phyloP scores from a whole-genome alignment of 2,329 filamentous ascomycete species.

The Coniella vitis region DNA sequence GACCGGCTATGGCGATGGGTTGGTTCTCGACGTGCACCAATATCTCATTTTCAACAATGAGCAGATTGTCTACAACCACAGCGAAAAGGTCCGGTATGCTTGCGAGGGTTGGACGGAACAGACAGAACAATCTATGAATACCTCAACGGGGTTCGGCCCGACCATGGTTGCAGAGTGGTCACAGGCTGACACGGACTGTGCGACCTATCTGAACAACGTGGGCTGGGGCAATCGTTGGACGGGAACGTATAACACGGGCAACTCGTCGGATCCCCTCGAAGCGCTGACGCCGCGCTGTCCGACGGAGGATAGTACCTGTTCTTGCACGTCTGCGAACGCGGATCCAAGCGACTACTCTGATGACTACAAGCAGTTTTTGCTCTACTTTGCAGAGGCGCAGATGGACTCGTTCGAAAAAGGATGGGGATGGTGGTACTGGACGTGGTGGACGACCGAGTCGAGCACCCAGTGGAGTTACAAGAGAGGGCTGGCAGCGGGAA shows the following conservation, averaged over 20 bases:
- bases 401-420: slow-evolving; percentile 91
- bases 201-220: slow-evolving; percentile 80
- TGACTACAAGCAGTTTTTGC: slow-evolving; percentile 77
- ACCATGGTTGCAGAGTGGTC: slow-evolving; percentile 97
- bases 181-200: slow-evolving; percentile 95
- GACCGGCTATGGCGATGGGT: slow-evolving; percentile 54
- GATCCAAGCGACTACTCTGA: slow-evolving; percentile 60
- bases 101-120: slow-evolving; percentile 84
- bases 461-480: slow-evolving; percentile 91
- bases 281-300: slow-evolving; percentile 72
- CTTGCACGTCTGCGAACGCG: slow-evolving; percentile 70
- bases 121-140: slow-evolving; percentile 64
- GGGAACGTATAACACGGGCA: slow-evolving; percentile 70
- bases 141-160: slow-evolving; percentile 75
- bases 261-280: slow-evolving; percentile 40
- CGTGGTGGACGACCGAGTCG: slow-evolving; percentile 40
- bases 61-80: slow-evolving; percentile 75
- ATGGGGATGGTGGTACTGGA: slow-evolving; percentile 99
- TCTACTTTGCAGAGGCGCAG: slow-evolving; percentile 89
- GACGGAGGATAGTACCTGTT: slow-evolving; percentile 56
- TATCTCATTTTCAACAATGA: slow-evolving; percentile 96
- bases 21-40: slow-evolving; percentile 95
- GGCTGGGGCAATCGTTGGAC: slow-evolving; percentile 85
- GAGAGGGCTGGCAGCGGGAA: slow-evolving; percentile 67
- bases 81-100: slow-evolving; percentile 77